Conservation (phyloP, 1,284 basidiomycete genomes). For the Ganoderma multipileum region DNA sequence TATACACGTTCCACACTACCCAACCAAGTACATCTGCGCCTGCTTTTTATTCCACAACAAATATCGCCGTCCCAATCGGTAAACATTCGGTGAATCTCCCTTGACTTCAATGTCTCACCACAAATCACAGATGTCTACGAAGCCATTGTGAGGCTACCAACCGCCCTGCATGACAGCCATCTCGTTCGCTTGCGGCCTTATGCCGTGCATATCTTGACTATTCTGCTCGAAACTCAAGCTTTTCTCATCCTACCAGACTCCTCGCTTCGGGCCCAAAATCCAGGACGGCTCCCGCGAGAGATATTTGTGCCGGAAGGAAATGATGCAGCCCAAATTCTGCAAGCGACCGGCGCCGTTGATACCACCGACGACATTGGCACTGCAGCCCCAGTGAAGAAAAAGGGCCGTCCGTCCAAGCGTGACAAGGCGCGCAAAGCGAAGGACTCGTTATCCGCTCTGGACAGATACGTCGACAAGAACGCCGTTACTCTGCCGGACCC, state of each 20-base stretch:
- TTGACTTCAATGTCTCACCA: constrained; percentile 12
- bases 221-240: constrained; percentile 51
- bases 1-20: constrained; percentile 71
- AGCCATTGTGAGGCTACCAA: constrained; percentile 54
- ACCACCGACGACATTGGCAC: background rate
- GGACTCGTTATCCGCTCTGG: constrained; percentile 55
- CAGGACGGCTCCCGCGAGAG: constrained; percentile 69
- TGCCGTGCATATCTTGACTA: constrained; percentile 53
- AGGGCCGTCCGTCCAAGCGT: constrained; percentile 69
- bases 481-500: constrained; percentile 32
- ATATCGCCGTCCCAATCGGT: constrained; percentile 68
- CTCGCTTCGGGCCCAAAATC: constrained; percentile 58
- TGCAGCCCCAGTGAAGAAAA: constrained; percentile 52
- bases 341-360: background rate
- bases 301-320: constrained; percentile 53
- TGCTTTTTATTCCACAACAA: constrained; percentile 49
- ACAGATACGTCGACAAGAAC: constrained; percentile 57
- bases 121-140: constrained; percentile 57
- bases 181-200: constrained; percentile 56
- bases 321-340: constrained; percentile 26
- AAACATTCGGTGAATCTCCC: constrained; percentile 30
- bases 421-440: constrained; percentile 64
- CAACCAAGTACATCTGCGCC: constrained; percentile 65
- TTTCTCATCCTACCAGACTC: constrained; percentile 68
- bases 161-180: constrained; percentile 44